phyloP scores from a whole-genome alignment of 139 green algal species.

The Chlamydomonas asymmetrica region DNA sequence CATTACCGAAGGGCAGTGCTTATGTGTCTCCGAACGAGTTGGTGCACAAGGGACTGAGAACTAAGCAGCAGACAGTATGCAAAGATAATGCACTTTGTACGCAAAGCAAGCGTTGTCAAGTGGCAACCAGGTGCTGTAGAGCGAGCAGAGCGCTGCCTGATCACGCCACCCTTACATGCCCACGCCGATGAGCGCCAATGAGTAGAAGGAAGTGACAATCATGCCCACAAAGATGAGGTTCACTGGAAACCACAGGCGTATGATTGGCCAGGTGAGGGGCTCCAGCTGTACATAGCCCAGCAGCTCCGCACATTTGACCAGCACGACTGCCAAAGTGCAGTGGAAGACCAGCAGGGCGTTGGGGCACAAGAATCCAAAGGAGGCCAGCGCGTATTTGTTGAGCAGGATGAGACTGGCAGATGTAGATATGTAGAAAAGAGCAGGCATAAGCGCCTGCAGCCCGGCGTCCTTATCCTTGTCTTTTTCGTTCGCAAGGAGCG shows the following conservation, averaged over 20 bases:
- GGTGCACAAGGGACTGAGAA: no score
- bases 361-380: slow-evolving; percentile 65
- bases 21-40: no score
- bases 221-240: slow-evolving; percentile 91
- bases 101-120: no score
- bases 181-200: slow-evolving; percentile 70
- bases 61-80: no score
- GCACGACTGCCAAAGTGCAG: slow-evolving; percentile 56
- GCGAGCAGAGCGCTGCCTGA: no score
- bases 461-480: no score
- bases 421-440: slow-evolving; percentile 39
- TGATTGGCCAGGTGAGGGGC: slow-evolving; percentile 52
- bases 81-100: no score
- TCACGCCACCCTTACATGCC: slow-evolving; percentile 53
- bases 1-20: no score
- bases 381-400: slow-evolving; percentile 75
- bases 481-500: no score
- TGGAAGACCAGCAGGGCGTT: slow-evolving; percentile 78
- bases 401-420: slow-evolving; percentile 62
- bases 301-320: slow-evolving; percentile 49
- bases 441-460: slow-evolving; percentile 25
- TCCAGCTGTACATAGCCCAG: slow-evolving; percentile 60
- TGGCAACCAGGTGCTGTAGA: no score
- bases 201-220: slow-evolving; percentile 74
- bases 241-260: slow-evolving; percentile 74